Evolutionary conservation across 495 filamentous ascomycete genomes (phyloP).

Genomic region (Elaphomyces granulatus): DNA sequence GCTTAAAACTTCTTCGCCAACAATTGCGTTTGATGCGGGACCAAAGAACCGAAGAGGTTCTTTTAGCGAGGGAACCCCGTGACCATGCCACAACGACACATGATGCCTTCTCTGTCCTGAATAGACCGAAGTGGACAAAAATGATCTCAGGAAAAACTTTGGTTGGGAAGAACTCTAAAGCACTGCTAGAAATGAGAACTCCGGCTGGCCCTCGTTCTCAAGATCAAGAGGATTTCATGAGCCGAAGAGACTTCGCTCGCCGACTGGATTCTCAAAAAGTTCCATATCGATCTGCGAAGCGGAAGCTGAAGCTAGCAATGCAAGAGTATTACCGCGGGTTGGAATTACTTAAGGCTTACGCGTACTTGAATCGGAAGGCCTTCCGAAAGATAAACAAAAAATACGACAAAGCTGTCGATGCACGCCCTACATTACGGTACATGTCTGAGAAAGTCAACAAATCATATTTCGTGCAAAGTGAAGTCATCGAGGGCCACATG

Average conservation of each 20-base stretch:
- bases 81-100: background rate
- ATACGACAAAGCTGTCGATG: slow-evolving; percentile 79
- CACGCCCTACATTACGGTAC: slow-evolving; percentile 61
- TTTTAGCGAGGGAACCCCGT: slow-evolving; percentile 8
- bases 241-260: slow-evolving; percentile 50
- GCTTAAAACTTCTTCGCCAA: slow-evolving; percentile 53
- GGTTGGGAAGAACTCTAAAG: slow-evolving; percentile 44
- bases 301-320: slow-evolving; percentile 77
- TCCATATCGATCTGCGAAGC: slow-evolving; percentile 69
- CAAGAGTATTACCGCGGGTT: slow-evolving; percentile 88
- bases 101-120: slow-evolving; percentile 1
- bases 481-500: slow-evolving; percentile 64
- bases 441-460: slow-evolving; percentile 89
- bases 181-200: slow-evolving; percentile 37
- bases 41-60: slow-evolving; percentile 56
- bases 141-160: slow-evolving; percentile 20
- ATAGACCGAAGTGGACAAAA: slow-evolving; percentile 13
- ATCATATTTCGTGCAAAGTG: slow-evolving; percentile 77
- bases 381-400: slow-evolving; percentile 99
- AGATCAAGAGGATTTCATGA: slow-evolving; percentile 16
- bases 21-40: slow-evolving; percentile 84
- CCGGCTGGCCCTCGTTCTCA: slow-evolving; percentile 22
- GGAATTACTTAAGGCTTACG: slow-evolving; percentile 83
- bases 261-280: slow-evolving; percentile 40
- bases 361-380: slow-evolving; percentile 74